Evolutionary conservation across 2,329 filamentous ascomycete species (phyloP), one percentile per base, ranked within the genome.

Genomic region (Talaromyces sp.): DNA sequence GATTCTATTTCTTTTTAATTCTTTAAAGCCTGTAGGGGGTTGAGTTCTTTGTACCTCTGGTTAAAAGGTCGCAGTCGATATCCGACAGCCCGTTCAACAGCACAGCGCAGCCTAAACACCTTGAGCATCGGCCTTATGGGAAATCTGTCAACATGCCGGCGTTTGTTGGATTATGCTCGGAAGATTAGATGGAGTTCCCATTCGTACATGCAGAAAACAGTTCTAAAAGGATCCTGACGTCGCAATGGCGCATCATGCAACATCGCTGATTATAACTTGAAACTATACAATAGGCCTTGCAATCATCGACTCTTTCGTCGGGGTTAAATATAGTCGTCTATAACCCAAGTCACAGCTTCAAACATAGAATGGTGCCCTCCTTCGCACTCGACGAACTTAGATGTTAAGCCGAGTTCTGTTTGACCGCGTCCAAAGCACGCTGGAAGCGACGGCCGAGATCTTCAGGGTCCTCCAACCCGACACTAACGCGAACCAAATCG

Each of bases 401-500:
- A 35, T 5, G n/a, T 25, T 55, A 59, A 19, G 19, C 22, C 19
- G 53, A 45, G 17, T 46, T 56, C 39, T 53, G 57, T n/a, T 59
- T 56, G 17, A 81, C 77, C 36, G 84, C 87, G 57, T 82, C 78
- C 60, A 97, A 77, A n/a, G 93, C 93, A 52, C 71, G 78, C 59
- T 80, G 74, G 67, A 97, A 89, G 17, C 81, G 82, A 13, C 72
- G 73, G 33, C 82, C 80, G 65, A 97, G 73, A 59, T 86, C 82
- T 22, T 80, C 77, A 1, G 85, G 82, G 61, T 94, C 89, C 71
- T 99, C 94, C 53, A 99, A 74, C 0, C 94, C 94, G 55, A 97
- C 89, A 67, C 92, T 97, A 63, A 97, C 84, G 41, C 94, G 83
- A 50, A 97, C 81, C 57, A 99, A 74, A 70, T 90, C 84, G 1